Evolutionary conservation across 805 yeast species (phyloP), one percentile per base, ranked within the genome.

Genomic region (Kluyveromyces siamensis): DNA sequence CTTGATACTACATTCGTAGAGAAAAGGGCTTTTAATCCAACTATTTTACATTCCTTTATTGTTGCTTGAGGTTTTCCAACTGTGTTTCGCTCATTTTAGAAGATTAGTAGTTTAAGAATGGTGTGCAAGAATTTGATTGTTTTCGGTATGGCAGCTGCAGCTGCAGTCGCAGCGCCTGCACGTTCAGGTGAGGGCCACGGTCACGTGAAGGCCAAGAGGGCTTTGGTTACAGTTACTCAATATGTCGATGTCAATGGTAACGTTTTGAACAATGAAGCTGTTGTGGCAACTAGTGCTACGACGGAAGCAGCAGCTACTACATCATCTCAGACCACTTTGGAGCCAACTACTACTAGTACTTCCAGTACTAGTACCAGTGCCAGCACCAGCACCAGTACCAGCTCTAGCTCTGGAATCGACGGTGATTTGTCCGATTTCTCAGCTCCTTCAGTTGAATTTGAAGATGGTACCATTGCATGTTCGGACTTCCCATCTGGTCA

Each of bases 381-480:
- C 9, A 21, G 66, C 14, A 17, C 66, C 5, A 16, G 71, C 19
- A 53, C 71, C 25, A 55, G 73, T 13, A 51, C 70, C 27, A 50
- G 59, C 37, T 62, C 64, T 8, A 60, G 72, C 27, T 54, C 66
- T 48, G 70, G 72, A 39, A 67, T 71, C 52, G 50, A 67, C 47
- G 86, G 84, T 61, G 85, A 79, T 60, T 72, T 81, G 57, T 53
- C 69, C 33, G 72, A 67, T 46, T 81, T 67, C 62, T 58, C 68
- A 11, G 66, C 65, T 56, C 85, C 87, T 54, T 57, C 75, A 44
- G 70, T 65, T 47, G 68, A 71, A 50, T 84, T 84, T 65, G 71
- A 73, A 62, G 91, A 84, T 60, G 91, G 90, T 66, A 76, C 77
- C 51, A 71, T 80, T 63, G 61, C 74, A 46, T 84, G 93, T 73